A percentile compares a stretch with the other conserved stretches of the same genome.
Evolutionary conservation across 208 protist species (phyloP).

Genomic region (Trypanosomatidae sp.): DNA sequence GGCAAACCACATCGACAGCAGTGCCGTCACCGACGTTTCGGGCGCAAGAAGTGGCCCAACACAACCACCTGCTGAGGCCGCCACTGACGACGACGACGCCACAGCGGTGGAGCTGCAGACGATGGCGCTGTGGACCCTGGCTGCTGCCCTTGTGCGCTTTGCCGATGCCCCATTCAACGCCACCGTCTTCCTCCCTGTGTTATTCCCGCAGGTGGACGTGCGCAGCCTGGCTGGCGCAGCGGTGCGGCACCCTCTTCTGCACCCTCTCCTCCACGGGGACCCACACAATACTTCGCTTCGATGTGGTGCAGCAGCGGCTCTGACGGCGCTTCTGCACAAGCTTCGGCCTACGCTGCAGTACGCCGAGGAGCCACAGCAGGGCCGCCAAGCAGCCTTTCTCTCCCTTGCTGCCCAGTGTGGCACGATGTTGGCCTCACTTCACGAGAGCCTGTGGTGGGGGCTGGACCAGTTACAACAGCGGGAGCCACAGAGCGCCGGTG

Average conservation of each 20-base stretch:
- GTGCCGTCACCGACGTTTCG: background rate
- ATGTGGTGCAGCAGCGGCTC: conserved; percentile 32
- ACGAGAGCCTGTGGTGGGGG: conserved; percentile 61
- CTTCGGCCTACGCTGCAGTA: conserved; percentile 66
- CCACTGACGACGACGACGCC: background rate
- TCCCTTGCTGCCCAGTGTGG: conserved; percentile 68
- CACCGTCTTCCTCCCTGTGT: conserved; percentile 46
- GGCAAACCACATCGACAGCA: background rate
- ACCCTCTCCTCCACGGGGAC: conserved; percentile 52
- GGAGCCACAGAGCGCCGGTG: background rate
- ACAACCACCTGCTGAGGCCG: background rate
- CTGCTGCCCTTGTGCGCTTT: conserved; percentile 59
- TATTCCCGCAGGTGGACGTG: conserved; percentile 74
- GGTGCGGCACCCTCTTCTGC: conserved; percentile 63
- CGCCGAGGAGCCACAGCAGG: conserved; percentile 64
- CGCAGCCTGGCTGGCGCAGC: conserved; percentile 18
- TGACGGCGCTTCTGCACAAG: conserved; percentile 50
- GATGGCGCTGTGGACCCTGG: conserved; percentile 42
- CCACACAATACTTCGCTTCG: conserved; percentile 25
- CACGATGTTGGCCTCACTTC: conserved; percentile 44
- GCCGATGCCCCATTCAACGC: conserved; percentile 51
- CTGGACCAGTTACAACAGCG: conserved; percentile 10
- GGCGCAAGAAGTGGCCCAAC: background rate
- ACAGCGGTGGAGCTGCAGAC: conserved; percentile 34
- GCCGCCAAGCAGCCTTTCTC: conserved; percentile 67